A percentile compares a stretch with the other conserved stretches of the same genome.
Conservation (phyloP, 2,329 filamentous ascomycete genomes). For the Sporothrix variecibatus region DNA sequence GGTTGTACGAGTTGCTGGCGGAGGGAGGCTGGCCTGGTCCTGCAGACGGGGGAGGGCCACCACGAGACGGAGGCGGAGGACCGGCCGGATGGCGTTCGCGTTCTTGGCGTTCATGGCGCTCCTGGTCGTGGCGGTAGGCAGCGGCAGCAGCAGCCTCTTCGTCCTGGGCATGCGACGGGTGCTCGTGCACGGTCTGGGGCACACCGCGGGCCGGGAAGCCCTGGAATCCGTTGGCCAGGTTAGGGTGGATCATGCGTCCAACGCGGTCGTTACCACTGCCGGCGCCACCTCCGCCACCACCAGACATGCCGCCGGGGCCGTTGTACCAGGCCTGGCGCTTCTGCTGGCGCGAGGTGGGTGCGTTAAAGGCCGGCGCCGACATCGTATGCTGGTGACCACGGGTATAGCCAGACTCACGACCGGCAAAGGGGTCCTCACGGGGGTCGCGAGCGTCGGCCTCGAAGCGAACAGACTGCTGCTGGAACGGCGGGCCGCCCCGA, state of each 20-base stretch:
- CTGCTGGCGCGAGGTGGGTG: constrained; percentile 55
- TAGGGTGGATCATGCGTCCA: constrained; percentile 60
- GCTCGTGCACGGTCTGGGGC: constrained; percentile 30
- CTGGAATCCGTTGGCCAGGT: constrained; percentile 37
- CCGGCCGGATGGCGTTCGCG: neutral
- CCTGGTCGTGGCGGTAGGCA: constrained; percentile 1
- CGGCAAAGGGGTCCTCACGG: neutral
- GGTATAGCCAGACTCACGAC: constrained; percentile 10
- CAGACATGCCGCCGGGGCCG: constrained; percentile 39
- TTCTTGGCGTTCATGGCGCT: neutral
- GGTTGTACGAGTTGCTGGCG: constrained; percentile 1
- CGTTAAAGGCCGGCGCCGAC: constrained; percentile 57
- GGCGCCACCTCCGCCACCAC: constrained; percentile 18
- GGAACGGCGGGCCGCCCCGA: constrained; percentile 34
- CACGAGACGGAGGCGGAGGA: neutral
- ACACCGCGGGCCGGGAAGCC: constrained; percentile 31
- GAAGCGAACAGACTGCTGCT: constrained; percentile 54
- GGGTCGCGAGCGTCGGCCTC: constrained; percentile 45
- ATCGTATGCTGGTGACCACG: constrained; percentile 58
- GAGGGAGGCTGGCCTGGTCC: neutral
- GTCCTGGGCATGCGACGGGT: constrained; percentile 17
- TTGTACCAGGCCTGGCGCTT: constrained; percentile 77
- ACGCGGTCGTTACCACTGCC: constrained; percentile 43
- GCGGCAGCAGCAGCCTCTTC: neutral
- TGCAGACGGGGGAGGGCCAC: neutral